Base-by-base conservation (phyloP, 2,329 filamentous ascomycete species). In the Cryphonectria naterciae region DNA sequence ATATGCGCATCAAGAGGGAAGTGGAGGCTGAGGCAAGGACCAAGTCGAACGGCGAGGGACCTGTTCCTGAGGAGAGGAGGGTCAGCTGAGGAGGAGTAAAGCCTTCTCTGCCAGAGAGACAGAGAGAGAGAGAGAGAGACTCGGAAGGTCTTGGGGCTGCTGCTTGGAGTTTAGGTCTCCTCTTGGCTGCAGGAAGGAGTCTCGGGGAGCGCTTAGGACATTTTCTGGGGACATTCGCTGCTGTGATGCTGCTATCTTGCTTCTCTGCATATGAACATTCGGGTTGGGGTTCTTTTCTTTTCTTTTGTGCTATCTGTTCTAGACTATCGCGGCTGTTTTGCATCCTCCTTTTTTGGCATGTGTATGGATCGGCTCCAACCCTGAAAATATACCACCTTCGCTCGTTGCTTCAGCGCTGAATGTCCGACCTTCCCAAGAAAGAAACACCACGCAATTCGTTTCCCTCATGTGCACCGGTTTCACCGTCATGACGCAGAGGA, bases 1-100 rank as follows among this genome's bases (percentile, higher is more conserved):
- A 92, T 77, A 91, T 92, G 75, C 88, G 95, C 65, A 90, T 97
- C 65, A 91, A 92, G 79, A 87, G 91, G 72, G 94, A 89, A 75
- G 81, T 83, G 10, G 88, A 90, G 65, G 81, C 82, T 1, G 88
- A 89, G 75, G 76, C 66, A 76, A 80, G 58, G 22, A 28, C 54
- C 65, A 46, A 62, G 19, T 17, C 17, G 43, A 49, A 28, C 28
- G 64, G 54, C 49, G 62, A 37, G 19, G 63, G 13, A 2, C 4
- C 1, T 19, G 15, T 49, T 60, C 49, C 64, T 28, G 75, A 81
- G 67, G 86, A 86, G 68, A 84, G 82, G 76, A 81, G 85, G 75
- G 80, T 84, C 70, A 88, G 86, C 77, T 89, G 79, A 81, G 17
- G 46, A 49, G 46, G 22, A 22, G 4, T 3, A 22, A 71, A 28